These are phyloP conservation scores for Penicillium palitans DNA, from an alignment of 2,329 filamentous ascomycete species.

Conservation along the genomic window DNA sequence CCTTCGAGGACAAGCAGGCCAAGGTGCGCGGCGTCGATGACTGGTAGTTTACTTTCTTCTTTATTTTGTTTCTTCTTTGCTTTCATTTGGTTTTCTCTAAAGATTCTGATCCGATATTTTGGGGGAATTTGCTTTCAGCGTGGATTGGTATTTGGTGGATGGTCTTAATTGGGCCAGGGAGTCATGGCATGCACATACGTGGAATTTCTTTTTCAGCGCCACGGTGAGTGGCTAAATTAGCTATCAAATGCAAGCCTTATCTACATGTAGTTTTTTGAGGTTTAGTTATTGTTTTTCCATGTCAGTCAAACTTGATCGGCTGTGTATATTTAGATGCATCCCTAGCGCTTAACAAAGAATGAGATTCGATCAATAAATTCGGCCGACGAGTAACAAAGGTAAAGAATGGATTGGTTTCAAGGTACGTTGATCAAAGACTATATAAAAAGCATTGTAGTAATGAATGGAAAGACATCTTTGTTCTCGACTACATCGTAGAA, in stretches of 20 bases:
- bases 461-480: not conserved
- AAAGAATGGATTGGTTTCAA: not conserved
- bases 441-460: not conserved
- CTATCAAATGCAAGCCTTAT: too few relatives aligned
- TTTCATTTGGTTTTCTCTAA: not conserved
- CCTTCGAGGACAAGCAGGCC: constrained; percentile 35
- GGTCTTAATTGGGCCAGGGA: constrained; percentile 5
- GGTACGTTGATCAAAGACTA: too few relatives aligned
- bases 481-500: not conserved
- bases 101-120: not conserved
- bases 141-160: constrained; percentile 2
- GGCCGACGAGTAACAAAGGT: not conserved
- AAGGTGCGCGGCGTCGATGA: constrained; percentile 39
- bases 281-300: too few relatives aligned
- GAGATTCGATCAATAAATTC: not conserved
- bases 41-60: constrained; percentile 21
- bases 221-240: too few relatives aligned
- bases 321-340: not conserved
- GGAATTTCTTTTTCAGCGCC: too few relatives aligned
- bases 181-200: constrained; percentile 19
- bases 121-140: constrained; percentile 5
- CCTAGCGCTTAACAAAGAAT: not conserved
- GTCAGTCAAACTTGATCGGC: too few relatives aligned
- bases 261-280: too few relatives aligned
- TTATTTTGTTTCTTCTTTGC: not conserved